A percentile compares a stretch with the other conserved stretches of the same genome.
phyloP scores from a whole-genome alignment of 2,329 filamentous ascomycete genomes.

The Sporothrix phasma region DNA sequence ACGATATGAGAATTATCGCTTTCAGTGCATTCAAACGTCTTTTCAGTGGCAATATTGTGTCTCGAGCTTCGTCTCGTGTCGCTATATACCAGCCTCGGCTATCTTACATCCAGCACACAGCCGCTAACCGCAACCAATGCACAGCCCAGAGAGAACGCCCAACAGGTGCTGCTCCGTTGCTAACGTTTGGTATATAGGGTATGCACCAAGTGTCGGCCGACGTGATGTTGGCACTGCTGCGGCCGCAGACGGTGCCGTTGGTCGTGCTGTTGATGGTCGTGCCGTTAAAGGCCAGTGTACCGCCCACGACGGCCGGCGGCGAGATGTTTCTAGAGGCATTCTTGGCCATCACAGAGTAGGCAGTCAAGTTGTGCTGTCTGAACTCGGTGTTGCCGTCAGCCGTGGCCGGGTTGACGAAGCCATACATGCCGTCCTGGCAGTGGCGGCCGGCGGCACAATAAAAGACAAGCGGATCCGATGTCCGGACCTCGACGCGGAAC shows the following conservation, averaged over 20 bases:
- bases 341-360: constrained; percentile 17
- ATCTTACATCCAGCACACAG: not conserved
- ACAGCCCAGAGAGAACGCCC: not conserved
- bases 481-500: constrained; percentile 34
- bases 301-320: constrained; percentile 19
- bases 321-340: constrained; percentile 16
- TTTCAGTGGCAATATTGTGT: too few relatives aligned
- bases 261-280: not conserved
- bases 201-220: not conserved
- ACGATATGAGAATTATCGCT: too few relatives aligned
- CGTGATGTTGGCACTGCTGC: not conserved
- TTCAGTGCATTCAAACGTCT: too few relatives aligned
- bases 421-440: constrained; percentile 37
- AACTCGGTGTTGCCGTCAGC: not conserved
- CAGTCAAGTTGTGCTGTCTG: constrained; percentile 10
- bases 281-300: constrained; percentile 11
- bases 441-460: constrained; percentile 34
- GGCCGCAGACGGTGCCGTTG: not conserved
- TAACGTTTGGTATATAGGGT: not conserved
- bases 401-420: constrained; percentile 32
- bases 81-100: too few relatives aligned
- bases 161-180: not conserved
- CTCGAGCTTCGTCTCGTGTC: too few relatives aligned
- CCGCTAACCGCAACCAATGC: not conserved
- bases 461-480: constrained; percentile 34